phyloP scores from a whole-genome alignment of 352 stramenopile species.

The Pythium volutum region DNA sequence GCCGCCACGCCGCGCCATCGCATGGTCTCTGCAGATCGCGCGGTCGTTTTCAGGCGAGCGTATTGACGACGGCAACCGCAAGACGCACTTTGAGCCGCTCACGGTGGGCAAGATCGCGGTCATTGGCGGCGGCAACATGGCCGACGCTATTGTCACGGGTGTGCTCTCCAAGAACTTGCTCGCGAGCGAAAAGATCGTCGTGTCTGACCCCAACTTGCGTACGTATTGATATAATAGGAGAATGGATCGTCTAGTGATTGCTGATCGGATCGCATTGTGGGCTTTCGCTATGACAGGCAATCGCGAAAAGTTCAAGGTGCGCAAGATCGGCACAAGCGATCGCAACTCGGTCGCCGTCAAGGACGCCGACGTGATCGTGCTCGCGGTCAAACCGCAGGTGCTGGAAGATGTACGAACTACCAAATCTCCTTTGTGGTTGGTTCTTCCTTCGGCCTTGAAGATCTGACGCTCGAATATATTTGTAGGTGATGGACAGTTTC shows the following conservation, averaged over 20 bases:
- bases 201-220: slow-evolving; percentile 65
- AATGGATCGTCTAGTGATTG: too few relatives aligned
- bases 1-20: neutral
- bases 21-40: neutral
- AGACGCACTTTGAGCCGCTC: slow-evolving; percentile 22
- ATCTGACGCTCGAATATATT: neutral
- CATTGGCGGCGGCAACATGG: slow-evolving; percentile 90
- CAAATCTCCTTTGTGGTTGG: neutral
- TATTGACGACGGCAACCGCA: neutral
- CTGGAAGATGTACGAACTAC: slow-evolving; percentile 59
- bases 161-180: slow-evolving; percentile 71
- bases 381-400: slow-evolving; percentile 95
- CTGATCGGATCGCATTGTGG: too few relatives aligned
- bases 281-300: too few relatives aligned
- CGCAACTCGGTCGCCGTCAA: slow-evolving; percentile 60
- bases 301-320: slow-evolving; percentile 55
- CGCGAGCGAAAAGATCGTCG: slow-evolving; percentile 60
- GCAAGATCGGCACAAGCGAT: slow-evolving; percentile 57
- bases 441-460: neutral
- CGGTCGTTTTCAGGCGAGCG: slow-evolving; percentile 20
- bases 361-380: slow-evolving; percentile 89
- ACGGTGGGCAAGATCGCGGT: slow-evolving; percentile 60
- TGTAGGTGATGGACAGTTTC: slow-evolving; percentile 65
- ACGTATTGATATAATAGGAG: too few relatives aligned
- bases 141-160: slow-evolving; percentile 83